Base-by-base conservation (phyloP, 2,329 filamentous ascomycete genomes). In the Penicillium sp. region DNA sequence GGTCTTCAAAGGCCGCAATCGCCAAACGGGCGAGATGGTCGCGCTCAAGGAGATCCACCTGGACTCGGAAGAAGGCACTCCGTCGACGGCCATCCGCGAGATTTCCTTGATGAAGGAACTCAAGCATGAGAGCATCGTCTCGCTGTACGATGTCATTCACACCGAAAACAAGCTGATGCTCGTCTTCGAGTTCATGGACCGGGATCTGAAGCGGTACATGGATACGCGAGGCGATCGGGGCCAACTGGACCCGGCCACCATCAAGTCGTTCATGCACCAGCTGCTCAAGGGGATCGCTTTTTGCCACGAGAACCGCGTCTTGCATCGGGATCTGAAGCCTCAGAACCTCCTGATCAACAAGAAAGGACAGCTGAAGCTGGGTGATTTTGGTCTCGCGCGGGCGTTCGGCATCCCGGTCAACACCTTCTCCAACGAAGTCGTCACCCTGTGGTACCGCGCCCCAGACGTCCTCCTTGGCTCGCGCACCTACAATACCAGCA, bases 121-220 rank as follows among this genome's bases (percentile, higher is more conserved):
- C 58, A 97, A 97, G 73, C 93, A 98, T 72, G 90, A 96, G 69
- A 97, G 96, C 67, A 97, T 98, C 58, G 90, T 98, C 61, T 88
- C 86, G 50, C 83, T 98, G 4, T 89, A 97, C 78, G 93, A 98
- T 77, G 93, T 98, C 48, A 97, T 98, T 63, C 93, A 98, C 72
- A 98, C 93, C 49, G 93, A 98, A 76, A 98, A 97, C 74, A 98
- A 98, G 71, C 83, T 98, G 49, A 98, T 98, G 93, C 84, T 98
- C 36, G 93, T 98, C 8, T 98, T 98, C 61, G 93, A 98, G 71
- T 95, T 85, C 72, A 96, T 98, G 91, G 93, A 98, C 72, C 90
- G 90, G 67, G 93, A 98, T 65, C 76, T 98, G 9, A 98, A 98
- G 77, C 89, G 94, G 66, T 97, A 96, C 73, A 98, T 98, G 93